These are phyloP conservation scores for Fusarium staphyleae DNA, from an alignment of 2,329 filamentous ascomycete species.

Conservation along the genomic window DNA sequence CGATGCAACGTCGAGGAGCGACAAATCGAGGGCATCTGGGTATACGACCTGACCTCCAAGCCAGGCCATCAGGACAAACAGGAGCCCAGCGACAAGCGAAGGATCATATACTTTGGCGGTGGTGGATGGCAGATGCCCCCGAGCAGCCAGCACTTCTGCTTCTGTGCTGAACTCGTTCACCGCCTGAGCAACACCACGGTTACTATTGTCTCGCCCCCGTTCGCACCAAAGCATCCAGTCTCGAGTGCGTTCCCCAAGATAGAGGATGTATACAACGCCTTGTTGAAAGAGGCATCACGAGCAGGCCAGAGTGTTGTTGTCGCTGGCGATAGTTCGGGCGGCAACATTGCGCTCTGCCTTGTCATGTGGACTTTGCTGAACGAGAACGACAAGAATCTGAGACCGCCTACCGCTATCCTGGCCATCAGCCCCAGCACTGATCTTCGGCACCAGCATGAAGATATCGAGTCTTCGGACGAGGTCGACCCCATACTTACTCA, in stretches of 20 bases:
- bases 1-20: too few relatives aligned
- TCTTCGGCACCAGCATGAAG: constrained; percentile 32
- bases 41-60: constrained; percentile 33
- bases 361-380: constrained; percentile 46
- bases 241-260: constrained; percentile 56
- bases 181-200: constrained; percentile 51
- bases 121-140: constrained; percentile 63
- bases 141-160: constrained; percentile 58
- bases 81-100: constrained; percentile 24
- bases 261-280: constrained; percentile 50
- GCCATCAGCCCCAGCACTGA: constrained; percentile 56
- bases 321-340: constrained; percentile 63
- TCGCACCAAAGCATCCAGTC: constrained; percentile 61
- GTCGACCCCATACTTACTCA: constrained; percentile 39
- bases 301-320: constrained; percentile 54
- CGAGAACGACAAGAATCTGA: constrained; percentile 28
- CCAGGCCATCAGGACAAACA: background rate
- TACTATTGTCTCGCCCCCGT: constrained; percentile 59
- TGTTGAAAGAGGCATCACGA: constrained; percentile 50
- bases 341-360: constrained; percentile 56
- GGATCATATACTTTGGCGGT: constrained; percentile 62
- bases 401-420: constrained; percentile 47
- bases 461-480: constrained; percentile 27
- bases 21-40: constrained; percentile 37
- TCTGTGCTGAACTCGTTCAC: constrained; percentile 54